Conservation (phyloP, 371 early-diverging fungal genomes). For the Mortierella sp. region DNA sequence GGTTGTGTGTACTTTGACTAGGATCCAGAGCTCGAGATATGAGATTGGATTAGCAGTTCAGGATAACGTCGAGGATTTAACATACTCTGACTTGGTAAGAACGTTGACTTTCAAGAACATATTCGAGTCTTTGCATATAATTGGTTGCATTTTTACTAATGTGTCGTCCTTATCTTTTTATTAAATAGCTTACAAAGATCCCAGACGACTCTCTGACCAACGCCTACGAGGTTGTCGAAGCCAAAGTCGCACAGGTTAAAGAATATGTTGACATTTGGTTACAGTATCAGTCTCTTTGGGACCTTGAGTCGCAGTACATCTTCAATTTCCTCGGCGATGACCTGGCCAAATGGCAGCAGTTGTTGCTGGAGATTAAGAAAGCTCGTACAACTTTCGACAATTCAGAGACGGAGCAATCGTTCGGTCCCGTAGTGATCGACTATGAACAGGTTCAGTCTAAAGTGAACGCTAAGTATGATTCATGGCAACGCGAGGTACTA, state of each 20-base stretch:
- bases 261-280: slow-evolving; percentile 96
- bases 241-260: slow-evolving; percentile 80
- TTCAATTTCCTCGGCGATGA: slow-evolving; percentile 92
- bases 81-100: slow-evolving; percentile 75
- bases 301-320: slow-evolving; percentile 89
- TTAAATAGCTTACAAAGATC: slow-evolving; percentile 70
- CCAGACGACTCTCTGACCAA: slow-evolving; percentile 75
- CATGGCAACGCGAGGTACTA: slow-evolving; percentile 97
- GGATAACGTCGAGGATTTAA: slow-evolving; percentile 64
- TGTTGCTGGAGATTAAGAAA: slow-evolving; percentile 94
- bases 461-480: slow-evolving; percentile 97
- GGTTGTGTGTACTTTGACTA: slow-evolving; percentile 79
- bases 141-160: neutral
- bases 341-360: slow-evolving; percentile 93
- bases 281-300: slow-evolving; percentile 98
- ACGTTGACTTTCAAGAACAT: neutral
- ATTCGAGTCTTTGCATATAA: neutral
- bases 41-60: slow-evolving; percentile 81
- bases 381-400: slow-evolving; percentile 97
- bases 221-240: slow-evolving; percentile 91
- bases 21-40: slow-evolving; percentile 93
- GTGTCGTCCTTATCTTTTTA: neutral
- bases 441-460: slow-evolving; percentile 98
- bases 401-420: slow-evolving; percentile 89
- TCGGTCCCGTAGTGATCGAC: slow-evolving; percentile 92